Base-by-base conservation (phyloP, 2,329 filamentous ascomycete genomes). In the Lasiodiplodia gonubiensis region DNA sequence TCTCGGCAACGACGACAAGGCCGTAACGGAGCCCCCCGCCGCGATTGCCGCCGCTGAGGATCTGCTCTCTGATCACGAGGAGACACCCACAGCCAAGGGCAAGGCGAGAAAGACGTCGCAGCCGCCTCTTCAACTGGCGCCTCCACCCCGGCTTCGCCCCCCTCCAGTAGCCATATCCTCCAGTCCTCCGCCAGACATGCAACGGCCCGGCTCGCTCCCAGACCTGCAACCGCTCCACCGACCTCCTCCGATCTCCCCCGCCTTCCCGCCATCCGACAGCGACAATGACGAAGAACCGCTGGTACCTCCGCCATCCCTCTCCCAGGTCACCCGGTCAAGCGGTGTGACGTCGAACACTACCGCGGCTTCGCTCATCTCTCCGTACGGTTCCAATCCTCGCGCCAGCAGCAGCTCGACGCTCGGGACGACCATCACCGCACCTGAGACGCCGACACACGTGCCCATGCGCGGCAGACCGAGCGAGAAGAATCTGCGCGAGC, bases 151-250 rank as follows among this genome's bases (percentile, higher is more conserved):
- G 21, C 57, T 33, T 42, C 57, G 57, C 25, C 39, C 57, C 46
- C 57, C 25, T 23, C 57, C 25, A 18, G 39, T 23, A n/a, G n/a
- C 25, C 16, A n/a, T 35, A 4, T 14, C 59, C 14, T 21, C 54
- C 21, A 23, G n/a, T 27, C 37, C 42, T 21, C 27, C 39, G 14
- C 6, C 39, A 48, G 25, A 25, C 39, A 25, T 33, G 39, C 39
- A 18, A 16, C 57, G 18, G 1, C 57, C 57, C 18, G 33, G 39
- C 16, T 18, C 39, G 18, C 59, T 63, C 3, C 59, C 42, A 5
- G 46, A 51, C 10, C n/a, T 37, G n/a, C 59, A 63, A 30, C 59
- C 59, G 2, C 59, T 63, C 46, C 39, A 63, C 59, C 51, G 23
- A 14, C 59, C 59, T 37, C 59, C 59, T 4, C 59, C 59, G n/a